A percentile compares a stretch with the other conserved stretches of the same genome.
Conservation (phyloP, 345 rosid genomes). For the Abelmoschus esculentus region DNA sequence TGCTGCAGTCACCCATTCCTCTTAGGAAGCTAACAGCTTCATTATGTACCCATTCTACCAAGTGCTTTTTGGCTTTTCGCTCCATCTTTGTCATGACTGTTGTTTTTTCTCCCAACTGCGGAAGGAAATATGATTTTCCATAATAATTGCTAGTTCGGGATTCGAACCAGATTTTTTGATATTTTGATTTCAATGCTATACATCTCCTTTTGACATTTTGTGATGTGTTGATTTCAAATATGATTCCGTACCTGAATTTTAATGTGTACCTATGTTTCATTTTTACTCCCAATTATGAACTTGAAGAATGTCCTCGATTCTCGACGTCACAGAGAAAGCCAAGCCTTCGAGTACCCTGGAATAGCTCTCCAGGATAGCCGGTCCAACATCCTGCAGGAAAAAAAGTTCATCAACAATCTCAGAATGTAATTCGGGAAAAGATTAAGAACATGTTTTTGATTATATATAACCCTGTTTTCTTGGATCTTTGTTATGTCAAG, state of each 20-base stretch:
- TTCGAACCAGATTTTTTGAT: background rate
- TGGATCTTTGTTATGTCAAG: background rate
- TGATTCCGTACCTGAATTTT: too few relatives aligned
- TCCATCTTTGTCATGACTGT: background rate
- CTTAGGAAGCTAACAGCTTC: conserved; percentile 12
- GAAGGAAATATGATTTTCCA: background rate
- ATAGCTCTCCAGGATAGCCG: conserved; percentile 85
- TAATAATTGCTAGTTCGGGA: background rate
- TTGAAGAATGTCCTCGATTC: conserved; percentile 78
- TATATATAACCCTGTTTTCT: background rate
- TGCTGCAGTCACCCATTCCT: conserved; percentile 46
- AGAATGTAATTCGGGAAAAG: too few relatives aligned
- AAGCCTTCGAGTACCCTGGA: conserved; percentile 86
- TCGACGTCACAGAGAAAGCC: conserved; percentile 68
- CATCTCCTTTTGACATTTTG: too few relatives aligned
- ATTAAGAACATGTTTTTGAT: too few relatives aligned
- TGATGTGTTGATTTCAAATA: too few relatives aligned
- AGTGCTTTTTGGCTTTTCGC: background rate
- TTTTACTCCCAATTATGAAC: too few relatives aligned
- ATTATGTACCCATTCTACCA: background rate
- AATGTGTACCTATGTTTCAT: too few relatives aligned
- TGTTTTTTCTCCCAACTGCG: too few relatives aligned
- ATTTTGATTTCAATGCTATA: background rate
- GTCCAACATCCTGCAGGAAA: conserved; percentile 74
- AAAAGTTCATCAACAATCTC: background rate